Conservation (phyloP, 2,329 filamentous ascomycete genomes). For the Paecilomyces sp. region DNA sequence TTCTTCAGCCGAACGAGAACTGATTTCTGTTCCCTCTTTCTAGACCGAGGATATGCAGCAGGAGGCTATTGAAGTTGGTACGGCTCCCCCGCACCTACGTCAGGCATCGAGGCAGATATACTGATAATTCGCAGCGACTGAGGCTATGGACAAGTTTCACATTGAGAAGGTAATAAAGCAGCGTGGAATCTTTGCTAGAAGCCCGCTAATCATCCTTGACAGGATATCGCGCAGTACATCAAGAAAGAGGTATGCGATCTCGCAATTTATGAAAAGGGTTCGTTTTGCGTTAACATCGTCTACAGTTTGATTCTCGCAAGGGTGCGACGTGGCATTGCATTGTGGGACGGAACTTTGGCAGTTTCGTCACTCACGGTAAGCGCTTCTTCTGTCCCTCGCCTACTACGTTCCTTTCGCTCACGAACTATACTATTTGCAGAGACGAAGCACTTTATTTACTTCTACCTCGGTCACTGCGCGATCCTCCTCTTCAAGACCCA, state of each 20-base stretch:
- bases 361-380: slow-evolving; percentile 95
- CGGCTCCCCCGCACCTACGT: slow-evolving; percentile 25
- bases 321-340: slow-evolving; percentile 99
- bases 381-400: neutral
- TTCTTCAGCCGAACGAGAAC: neutral
- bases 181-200: neutral
- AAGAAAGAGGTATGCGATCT: slow-evolving; percentile 69
- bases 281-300: slow-evolving; percentile 14
- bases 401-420: neutral
- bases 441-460: slow-evolving; percentile 99
- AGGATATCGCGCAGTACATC: slow-evolving; percentile 95
- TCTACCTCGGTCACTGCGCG: slow-evolving; percentile 97
- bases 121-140: slow-evolving; percentile 49
- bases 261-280: slow-evolving; percentile 2
- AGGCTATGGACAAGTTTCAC: slow-evolving; percentile 64
- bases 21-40: neutral
- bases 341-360: slow-evolving; percentile 96
- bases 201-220: neutral
- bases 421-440: slow-evolving; percentile 49
- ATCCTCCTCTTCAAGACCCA: slow-evolving; percentile 99
- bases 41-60: slow-evolving; percentile 96
- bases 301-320: slow-evolving; percentile 90
- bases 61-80: slow-evolving; percentile 93
- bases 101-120: slow-evolving; percentile 5
- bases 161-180: slow-evolving; percentile 58